phyloP scores from a whole-genome alignment of 2,329 filamentous ascomycete species.

The Colletotrichum abscissum region DNA sequence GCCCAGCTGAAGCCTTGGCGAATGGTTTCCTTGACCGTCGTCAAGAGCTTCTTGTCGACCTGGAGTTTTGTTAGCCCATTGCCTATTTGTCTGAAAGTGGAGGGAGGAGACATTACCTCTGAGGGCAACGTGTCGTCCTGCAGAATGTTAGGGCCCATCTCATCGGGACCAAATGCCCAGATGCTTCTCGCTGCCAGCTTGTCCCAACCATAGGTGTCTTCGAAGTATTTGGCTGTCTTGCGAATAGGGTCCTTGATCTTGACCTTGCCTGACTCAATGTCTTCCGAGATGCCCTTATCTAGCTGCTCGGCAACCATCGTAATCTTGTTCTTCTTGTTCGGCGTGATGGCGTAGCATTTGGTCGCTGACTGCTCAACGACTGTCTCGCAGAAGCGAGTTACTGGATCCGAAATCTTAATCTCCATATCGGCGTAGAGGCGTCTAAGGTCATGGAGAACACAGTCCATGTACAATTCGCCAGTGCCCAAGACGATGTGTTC shows the following conservation, averaged over 20 bases:
- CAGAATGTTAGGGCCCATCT: conserved; percentile 92
- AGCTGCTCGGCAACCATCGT: conserved; percentile 98
- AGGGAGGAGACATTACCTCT: conserved; percentile 65
- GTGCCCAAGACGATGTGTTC: conserved; percentile 96
- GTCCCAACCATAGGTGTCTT: conserved; percentile 97
- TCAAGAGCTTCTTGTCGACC: conserved; percentile 92
- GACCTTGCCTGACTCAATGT: conserved; percentile 92
- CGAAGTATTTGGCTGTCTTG: conserved; percentile 96
- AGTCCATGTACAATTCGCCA: conserved; percentile 99
- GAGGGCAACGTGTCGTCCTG: conserved; percentile 96
- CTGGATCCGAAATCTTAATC: conserved; percentile 97
- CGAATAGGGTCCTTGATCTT: conserved; percentile 93
- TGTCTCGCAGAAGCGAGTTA: conserved; percentile 97
- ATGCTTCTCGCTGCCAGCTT: conserved; percentile 93
- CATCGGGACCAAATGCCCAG: conserved; percentile 98
- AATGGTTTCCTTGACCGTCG: conserved; percentile 89
- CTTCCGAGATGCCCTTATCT: conserved; percentile 92
- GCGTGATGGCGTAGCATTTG: conserved; percentile 97
- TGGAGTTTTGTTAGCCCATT: conserved; percentile 44
- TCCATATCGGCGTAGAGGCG: conserved; percentile 99
- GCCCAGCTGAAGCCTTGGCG: conserved; percentile 98
- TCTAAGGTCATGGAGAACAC: conserved; percentile 93
- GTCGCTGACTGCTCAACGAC: conserved; percentile 97
- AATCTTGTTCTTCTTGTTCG: conserved; percentile 99
- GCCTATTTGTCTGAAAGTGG: background rate